Conservation (phyloP, 2,329 filamentous ascomycete species). For the Stenocarpella maydis region DNA sequence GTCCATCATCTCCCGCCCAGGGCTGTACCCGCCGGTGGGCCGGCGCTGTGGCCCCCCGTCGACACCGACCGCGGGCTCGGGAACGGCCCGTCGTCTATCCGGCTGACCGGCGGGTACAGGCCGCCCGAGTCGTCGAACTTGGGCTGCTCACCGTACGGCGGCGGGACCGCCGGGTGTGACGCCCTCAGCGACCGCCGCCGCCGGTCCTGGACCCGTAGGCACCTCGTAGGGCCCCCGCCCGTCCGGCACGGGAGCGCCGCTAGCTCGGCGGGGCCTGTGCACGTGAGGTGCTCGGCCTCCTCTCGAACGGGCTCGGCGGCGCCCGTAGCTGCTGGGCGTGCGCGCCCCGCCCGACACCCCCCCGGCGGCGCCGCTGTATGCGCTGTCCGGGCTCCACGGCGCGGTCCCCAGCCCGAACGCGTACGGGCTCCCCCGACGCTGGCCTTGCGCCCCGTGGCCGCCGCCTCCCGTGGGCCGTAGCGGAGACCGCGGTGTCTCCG, state of each 20-base stretch:
- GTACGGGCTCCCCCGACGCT: conserved; percentile 10
- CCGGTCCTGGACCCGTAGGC: background rate
- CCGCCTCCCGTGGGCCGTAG: background rate
- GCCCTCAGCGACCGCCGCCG: conserved; percentile 16
- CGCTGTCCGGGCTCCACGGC: conserved; percentile 22
- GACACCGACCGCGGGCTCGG: conserved; percentile 20
- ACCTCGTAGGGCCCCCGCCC: too few relatives aligned
- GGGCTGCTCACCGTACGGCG: conserved; percentile 21
- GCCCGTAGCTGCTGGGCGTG: conserved; percentile 4
- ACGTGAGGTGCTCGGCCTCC: conserved; percentile 3
- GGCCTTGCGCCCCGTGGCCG: conserved; percentile 5
- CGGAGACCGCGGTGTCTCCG: conserved; percentile 38
- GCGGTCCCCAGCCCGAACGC: conserved; percentile 2
- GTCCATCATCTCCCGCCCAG: conserved; percentile 1
- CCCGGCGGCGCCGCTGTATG: background rate
- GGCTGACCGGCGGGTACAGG: conserved; percentile 29
- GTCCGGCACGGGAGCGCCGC: conserved; percentile 6
- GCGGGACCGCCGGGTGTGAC: background rate
- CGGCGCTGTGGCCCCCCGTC: background rate
- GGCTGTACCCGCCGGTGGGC: background rate
- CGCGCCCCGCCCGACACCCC: background rate
- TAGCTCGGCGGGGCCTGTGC: conserved; percentile 25
- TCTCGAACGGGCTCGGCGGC: conserved; percentile 13
- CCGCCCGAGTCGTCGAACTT: conserved; percentile 30
- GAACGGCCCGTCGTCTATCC: conserved; percentile 22